Percentiles rank a stretch among this genome's conserved stretches.
phyloP scores from a whole-genome alignment of 306 rosid species.

The Datisca glomerata region DNA sequence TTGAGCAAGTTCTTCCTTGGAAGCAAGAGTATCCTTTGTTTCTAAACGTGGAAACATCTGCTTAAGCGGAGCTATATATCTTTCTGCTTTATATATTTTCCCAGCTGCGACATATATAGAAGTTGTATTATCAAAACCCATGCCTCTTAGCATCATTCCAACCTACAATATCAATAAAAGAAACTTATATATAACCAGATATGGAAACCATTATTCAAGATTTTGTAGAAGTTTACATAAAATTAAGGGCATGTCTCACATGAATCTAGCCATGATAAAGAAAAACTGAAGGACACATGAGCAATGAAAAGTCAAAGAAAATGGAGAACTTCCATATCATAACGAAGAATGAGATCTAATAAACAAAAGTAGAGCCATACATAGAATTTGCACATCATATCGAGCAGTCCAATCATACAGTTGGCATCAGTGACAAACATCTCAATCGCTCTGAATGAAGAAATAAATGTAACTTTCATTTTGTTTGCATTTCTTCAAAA shows the following conservation, averaged over 20 bases:
- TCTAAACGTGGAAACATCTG: conserved; percentile 89
- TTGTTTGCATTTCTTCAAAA: too few relatives aligned
- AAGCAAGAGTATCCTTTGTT: conserved; percentile 71
- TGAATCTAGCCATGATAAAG: too few relatives aligned
- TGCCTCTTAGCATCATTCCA: conserved; percentile 96
- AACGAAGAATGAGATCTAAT: too few relatives aligned
- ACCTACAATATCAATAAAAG: conserved; percentile 40
- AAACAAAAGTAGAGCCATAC: too few relatives aligned
- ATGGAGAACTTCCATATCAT: too few relatives aligned
- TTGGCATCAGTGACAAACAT: too few relatives aligned
- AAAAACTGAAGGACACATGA: too few relatives aligned
- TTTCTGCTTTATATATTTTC: conserved; percentile 66
- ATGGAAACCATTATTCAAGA: conserved; percentile 1
- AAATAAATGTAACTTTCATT: too few relatives aligned
- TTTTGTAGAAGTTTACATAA: not conserved
- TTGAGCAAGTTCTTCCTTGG: conserved; percentile 73
- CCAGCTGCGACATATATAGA: conserved; percentile 88
- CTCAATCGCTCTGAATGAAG: too few relatives aligned
- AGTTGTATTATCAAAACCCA: conserved; percentile 91
- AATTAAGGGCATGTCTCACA: not conserved
- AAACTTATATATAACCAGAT: conserved; percentile 4
- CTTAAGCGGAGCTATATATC: conserved; percentile 87
- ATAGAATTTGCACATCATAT: too few relatives aligned
- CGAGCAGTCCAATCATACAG: too few relatives aligned
- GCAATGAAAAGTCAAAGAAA: not conserved